These are phyloP conservation scores for Jackrogersella multiformis DNA, from an alignment of 495 filamentous ascomycete genomes.

Conservation along the genomic window DNA sequence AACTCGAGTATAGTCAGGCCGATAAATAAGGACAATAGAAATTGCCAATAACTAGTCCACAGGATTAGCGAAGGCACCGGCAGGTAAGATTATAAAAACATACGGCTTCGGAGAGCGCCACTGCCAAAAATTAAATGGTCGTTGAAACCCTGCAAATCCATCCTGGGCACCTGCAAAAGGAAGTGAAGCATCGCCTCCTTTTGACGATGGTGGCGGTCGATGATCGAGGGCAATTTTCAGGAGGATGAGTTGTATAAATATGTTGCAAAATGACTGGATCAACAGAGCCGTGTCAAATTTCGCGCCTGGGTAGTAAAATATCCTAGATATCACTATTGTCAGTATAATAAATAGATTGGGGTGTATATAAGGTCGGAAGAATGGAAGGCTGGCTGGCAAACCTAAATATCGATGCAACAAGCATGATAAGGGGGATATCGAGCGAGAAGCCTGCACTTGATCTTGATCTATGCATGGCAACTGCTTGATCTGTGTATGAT, in stretches of 20 bases:
- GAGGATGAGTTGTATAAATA: conserved; percentile 79
- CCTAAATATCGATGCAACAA: conserved; percentile 91
- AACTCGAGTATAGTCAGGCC: conserved; percentile 74
- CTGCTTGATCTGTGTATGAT: conserved; percentile 91
- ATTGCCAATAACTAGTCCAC: conserved; percentile 81
- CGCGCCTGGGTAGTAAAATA: conserved; percentile 95
- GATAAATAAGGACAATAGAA: conserved; percentile 75
- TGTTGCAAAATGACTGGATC: conserved; percentile 87
- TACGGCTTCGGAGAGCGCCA: conserved; percentile 85
- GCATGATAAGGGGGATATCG: conserved; percentile 97
- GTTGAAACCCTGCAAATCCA: conserved; percentile 57
- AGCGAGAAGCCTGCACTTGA: conserved; percentile 86
- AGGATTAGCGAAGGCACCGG: conserved; percentile 14
- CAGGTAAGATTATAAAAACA: conserved; percentile 40
- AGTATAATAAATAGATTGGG: conserved; percentile 12
- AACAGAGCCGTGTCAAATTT: conserved; percentile 82
- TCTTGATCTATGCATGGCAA: conserved; percentile 81
- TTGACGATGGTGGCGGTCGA: conserved; percentile 70
- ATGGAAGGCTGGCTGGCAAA: conserved; percentile 60
- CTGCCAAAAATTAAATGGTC: conserved; percentile 95
- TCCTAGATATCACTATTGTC: conserved; percentile 55
- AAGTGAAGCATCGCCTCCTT: conserved; percentile 63
- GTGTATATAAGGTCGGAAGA: background rate
- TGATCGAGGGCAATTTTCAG: conserved; percentile 92
- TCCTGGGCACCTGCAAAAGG: conserved; percentile 67